Percentiles rank a stretch among this genome's conserved stretches.
These are phyloP conservation scores for Tulasnella sp. DNA, from an alignment of 768 basidiomycete species.

Conservation along the genomic window DNA sequence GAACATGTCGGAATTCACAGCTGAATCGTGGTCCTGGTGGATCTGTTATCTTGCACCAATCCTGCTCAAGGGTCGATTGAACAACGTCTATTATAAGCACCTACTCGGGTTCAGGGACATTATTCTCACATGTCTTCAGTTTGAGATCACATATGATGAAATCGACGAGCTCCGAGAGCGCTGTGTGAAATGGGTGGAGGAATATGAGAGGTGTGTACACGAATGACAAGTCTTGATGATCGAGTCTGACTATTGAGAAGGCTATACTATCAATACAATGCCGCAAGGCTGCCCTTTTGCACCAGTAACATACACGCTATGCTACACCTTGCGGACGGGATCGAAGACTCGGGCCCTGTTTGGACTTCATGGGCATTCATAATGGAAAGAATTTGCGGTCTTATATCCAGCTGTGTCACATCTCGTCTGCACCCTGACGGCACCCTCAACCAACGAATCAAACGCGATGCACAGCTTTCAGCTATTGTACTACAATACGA, in stretches of 20 bases:
- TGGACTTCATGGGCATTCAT: slow-evolving; percentile 9
- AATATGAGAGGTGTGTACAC: slow-evolving; percentile 30
- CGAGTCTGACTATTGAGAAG: too few species aligned
- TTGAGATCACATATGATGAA: background rate
- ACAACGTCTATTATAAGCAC: slow-evolving; percentile 2
- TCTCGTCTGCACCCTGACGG: background rate
- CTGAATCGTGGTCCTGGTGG: slow-evolving; percentile 11
- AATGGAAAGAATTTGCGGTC: slow-evolving; percentile 10
- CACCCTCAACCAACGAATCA: background rate
- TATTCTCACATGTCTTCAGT: slow-evolving; percentile 1
- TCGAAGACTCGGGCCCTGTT: background rate
- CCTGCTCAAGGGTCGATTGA: slow-evolving; percentile 6
- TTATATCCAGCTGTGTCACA: background rate
- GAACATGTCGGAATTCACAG: background rate
- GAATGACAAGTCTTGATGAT: too few species aligned
- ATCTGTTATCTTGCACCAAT: slow-evolving; percentile 12
- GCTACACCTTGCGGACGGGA: slow-evolving; percentile 5
- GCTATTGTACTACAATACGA: slow-evolving; percentile 23
- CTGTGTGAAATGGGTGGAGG: slow-evolving; percentile 10
- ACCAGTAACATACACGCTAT: background rate
- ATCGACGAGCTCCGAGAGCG: background rate
- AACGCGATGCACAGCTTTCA: slow-evolving; percentile 1
- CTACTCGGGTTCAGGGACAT: background rate
- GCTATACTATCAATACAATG: slow-evolving; percentile 1
- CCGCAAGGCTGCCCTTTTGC: background rate